Base-by-base conservation (phyloP, 2,329 filamentous ascomycete species). In the Xylaria arbuscula region DNA sequence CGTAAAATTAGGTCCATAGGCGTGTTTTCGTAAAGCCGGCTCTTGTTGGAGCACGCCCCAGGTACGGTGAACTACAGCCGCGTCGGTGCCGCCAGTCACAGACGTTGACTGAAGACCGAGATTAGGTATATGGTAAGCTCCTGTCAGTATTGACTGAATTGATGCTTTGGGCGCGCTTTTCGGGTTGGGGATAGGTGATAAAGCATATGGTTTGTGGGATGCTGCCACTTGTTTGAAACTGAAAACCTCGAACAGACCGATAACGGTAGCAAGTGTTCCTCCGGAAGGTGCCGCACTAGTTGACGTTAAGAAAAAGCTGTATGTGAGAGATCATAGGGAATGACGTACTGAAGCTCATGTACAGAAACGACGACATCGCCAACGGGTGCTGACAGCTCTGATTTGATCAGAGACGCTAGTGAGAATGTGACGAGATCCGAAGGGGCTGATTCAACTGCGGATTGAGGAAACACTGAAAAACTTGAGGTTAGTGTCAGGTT, bases 261-360 rank as follows among this genome's bases (percentile, higher is more conserved):
- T 78, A 3, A 89, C 82, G 0, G 93, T 94, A 40, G 87, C 84
- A 4, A 94, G 80, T 1, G 92, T 90, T 55, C 90, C 90, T n/a
- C 89, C 89, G 1, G 89, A 91, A 2, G 88, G 85, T 1, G 79
- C 74, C 32, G 81, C 78, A 53, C 84, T 87, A 38, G 53, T 48
- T n/a, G 40, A n/a, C 13, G 22, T 57, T 62, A 67, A 59, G 34
- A 13, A 22, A 19, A 47, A 40, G 28, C 5, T 28, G 28, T 28
- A 34, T 42, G 13, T 34, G 22, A 8, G 36, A 53, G 17, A 22
- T 11, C 7, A 22, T 51, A 45, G 22, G 24, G 51, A 47, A 4
- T 28, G 34, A 72, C 57, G 68, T 76, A 84, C 83, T 73, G 78
- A 40, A 84, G 53, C n/a, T 82, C 80, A 62, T 83, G 78, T 15